These are phyloP conservation scores for Saccharomyces hybrid DNA, from an alignment of 1,139 yeast genomes.

Conservation along the genomic window DNA sequence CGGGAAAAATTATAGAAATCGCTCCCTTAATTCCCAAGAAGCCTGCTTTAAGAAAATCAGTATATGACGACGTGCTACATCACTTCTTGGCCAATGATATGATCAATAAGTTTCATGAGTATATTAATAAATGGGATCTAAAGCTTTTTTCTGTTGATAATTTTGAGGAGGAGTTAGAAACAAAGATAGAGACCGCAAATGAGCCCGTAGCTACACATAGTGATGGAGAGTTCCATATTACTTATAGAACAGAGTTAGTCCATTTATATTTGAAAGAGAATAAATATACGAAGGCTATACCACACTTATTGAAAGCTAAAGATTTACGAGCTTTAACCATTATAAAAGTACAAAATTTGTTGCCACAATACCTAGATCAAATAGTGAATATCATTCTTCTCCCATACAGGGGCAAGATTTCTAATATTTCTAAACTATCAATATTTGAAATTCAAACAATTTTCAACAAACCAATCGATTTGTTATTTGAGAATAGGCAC, in stretches of 20 bases:
- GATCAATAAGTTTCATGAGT: slow-evolving; percentile 35
- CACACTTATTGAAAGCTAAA: slow-evolving; percentile 48
- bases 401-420: slow-evolving; percentile 21
- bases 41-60: slow-evolving; percentile 34
- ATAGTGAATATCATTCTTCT: slow-evolving; percentile 50
- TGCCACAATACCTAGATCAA: slow-evolving; percentile 42
- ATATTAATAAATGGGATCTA: slow-evolving; percentile 52
- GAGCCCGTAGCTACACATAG: background rate
- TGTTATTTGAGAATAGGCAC: slow-evolving; percentile 58
- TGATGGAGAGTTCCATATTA: slow-evolving; percentile 19
- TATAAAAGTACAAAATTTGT: slow-evolving; percentile 53
- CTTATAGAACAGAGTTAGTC: slow-evolving; percentile 46
- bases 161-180: slow-evolving; percentile 45
- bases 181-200: slow-evolving; percentile 19
- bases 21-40: slow-evolving; percentile 48
- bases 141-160: slow-evolving; percentile 44
- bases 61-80: slow-evolving; percentile 49
- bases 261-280: slow-evolving; percentile 49
- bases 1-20: slow-evolving; percentile 42
- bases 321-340: slow-evolving; percentile 53
- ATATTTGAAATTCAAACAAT: slow-evolving; percentile 33
- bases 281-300: slow-evolving; percentile 57
- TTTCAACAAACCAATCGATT: slow-evolving; percentile 42
- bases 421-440: background rate
- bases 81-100: slow-evolving; percentile 40